These are phyloP conservation scores for Apiospora saccharicola DNA, from an alignment of 2,329 filamentous ascomycete species.

Conservation along the genomic window DNA sequence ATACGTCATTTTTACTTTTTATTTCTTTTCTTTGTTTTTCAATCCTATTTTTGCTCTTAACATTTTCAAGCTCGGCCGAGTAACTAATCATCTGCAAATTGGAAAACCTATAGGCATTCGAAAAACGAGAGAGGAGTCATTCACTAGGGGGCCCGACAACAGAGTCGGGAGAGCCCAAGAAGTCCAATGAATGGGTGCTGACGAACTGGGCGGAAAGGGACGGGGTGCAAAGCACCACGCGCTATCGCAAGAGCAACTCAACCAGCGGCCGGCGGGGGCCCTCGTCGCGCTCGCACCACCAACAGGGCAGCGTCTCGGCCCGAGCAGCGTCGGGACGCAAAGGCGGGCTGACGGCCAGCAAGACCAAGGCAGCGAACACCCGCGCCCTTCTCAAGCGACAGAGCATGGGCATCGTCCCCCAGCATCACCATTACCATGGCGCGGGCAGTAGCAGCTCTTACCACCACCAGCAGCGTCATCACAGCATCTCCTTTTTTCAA, in stretches of 20 bases:
- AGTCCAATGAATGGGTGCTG: slow-evolving; percentile 79
- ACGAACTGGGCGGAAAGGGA: slow-evolving; percentile 71
- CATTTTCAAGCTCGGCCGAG: neutral
- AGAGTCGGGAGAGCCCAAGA: slow-evolving; percentile 63
- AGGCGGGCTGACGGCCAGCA: slow-evolving; percentile 38
- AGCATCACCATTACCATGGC: slow-evolving; percentile 1
- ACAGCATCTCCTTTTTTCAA: neutral
- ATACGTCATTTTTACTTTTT: neutral
- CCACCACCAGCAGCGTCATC: neutral
- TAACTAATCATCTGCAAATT: neutral
- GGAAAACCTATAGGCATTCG: slow-evolving; percentile 42
- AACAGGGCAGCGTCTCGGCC: slow-evolving; percentile 28
- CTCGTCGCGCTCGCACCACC: slow-evolving; percentile 23
- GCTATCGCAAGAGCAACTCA: slow-evolving; percentile 67
- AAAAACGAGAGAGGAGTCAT: slow-evolving; percentile 54
- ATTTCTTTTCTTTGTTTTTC: neutral
- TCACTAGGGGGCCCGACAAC: slow-evolving; percentile 43
- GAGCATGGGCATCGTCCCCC: neutral
- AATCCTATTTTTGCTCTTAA: neutral
- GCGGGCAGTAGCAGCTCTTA: neutral
- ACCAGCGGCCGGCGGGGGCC: slow-evolving; percentile 33
- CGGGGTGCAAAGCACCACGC: slow-evolving; percentile 86
- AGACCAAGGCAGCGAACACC: slow-evolving; percentile 34
- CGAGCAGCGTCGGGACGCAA: slow-evolving; percentile 39
- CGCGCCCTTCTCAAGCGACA: slow-evolving; percentile 26